A percentile compares a stretch with the other conserved stretches of the same genome.
Evolutionary conservation across 768 basidiomycete species (phyloP).

Genomic region (Termitomyces sp.): DNA sequence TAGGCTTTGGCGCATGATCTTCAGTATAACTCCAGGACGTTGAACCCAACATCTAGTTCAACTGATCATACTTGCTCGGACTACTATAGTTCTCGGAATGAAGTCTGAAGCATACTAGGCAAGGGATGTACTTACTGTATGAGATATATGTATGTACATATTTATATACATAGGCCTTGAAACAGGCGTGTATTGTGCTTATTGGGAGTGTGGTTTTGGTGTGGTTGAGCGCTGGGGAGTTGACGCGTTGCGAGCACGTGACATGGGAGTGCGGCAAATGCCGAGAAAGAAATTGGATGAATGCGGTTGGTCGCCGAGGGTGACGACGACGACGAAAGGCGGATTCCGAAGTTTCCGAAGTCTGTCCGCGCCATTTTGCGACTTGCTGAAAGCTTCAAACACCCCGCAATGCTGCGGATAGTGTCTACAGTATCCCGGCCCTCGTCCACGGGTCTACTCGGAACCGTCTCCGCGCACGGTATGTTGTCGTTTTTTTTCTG

Average conservation of each 20-base stretch:
- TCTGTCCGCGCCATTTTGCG: conserved; percentile 21
- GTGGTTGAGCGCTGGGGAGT: too few relatives aligned
- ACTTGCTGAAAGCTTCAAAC: conserved; percentile 1
- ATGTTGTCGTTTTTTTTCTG: conserved; percentile 4
- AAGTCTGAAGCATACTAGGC: too few relatives aligned
- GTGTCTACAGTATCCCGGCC: conserved; percentile 60
- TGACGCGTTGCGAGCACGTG: too few relatives aligned
- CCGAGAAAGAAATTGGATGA: conserved; percentile 37
- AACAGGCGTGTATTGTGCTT: too few relatives aligned
- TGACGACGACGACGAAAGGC: conserved; percentile 40
- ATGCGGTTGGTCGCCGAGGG: conserved; percentile 43
- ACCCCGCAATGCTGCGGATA: conserved; percentile 58
- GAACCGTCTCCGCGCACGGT: conserved; percentile 44
- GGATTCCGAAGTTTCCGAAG: conserved; percentile 26
- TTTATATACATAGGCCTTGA: too few relatives aligned
- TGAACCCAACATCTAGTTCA: too few relatives aligned
- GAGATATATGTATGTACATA: too few relatives aligned
- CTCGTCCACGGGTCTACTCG: conserved; percentile 65
- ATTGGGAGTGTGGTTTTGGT: too few relatives aligned
- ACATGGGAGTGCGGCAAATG: too few relatives aligned
- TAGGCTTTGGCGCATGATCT: conserved; percentile 13
- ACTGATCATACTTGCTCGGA: too few relatives aligned
- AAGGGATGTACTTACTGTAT: too few relatives aligned
- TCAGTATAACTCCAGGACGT: neutral
- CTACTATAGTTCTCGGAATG: too few relatives aligned